Evolutionary conservation across 495 filamentous ascomycete species (phyloP).

Genomic region (Chaetomium tenue): DNA sequence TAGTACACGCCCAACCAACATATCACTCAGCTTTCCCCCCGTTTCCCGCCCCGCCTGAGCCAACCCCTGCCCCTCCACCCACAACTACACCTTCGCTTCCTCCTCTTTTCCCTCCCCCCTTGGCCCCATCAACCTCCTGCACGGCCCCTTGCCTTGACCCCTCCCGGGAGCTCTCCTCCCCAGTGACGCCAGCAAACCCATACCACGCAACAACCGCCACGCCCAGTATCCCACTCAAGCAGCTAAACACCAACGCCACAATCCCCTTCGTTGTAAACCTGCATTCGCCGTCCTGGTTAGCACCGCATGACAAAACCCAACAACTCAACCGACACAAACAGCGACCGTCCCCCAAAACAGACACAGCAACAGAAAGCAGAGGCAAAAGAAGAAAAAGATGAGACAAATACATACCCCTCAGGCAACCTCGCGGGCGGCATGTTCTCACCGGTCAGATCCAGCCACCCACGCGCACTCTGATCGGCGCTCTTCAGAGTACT

Average conservation of each 20-base stretch:
- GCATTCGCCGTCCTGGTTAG: not conserved
- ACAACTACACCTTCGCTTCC: too few relatives aligned
- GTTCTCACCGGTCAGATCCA: constrained; percentile 65
- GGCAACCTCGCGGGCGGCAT: constrained; percentile 57
- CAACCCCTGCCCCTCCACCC: too few relatives aligned
- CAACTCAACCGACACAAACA: not conserved
- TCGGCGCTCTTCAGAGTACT: too few relatives aligned
- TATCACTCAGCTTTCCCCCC: too few relatives aligned
- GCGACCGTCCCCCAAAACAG: not conserved
- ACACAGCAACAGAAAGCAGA: not conserved
- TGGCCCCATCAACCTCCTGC: too few relatives aligned
- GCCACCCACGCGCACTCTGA: constrained; percentile 46
- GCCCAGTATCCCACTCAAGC: constrained; percentile 68
- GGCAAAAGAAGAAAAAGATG: not conserved
- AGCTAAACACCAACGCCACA: constrained; percentile 71
- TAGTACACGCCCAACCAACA: too few relatives aligned
- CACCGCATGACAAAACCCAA: not conserved
- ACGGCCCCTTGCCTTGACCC: too few relatives aligned
- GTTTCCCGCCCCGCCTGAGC: too few relatives aligned
- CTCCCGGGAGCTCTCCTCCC: not conserved
- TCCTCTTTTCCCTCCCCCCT: too few relatives aligned
- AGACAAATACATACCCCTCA: constrained; percentile 48
- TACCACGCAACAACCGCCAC: constrained; percentile 68
- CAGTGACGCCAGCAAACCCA: constrained; percentile 43
- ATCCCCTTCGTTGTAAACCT: constrained; percentile 70